Conservation (phyloP, 73 alveolate species). For the Blepharisma stoltei region DNA sequence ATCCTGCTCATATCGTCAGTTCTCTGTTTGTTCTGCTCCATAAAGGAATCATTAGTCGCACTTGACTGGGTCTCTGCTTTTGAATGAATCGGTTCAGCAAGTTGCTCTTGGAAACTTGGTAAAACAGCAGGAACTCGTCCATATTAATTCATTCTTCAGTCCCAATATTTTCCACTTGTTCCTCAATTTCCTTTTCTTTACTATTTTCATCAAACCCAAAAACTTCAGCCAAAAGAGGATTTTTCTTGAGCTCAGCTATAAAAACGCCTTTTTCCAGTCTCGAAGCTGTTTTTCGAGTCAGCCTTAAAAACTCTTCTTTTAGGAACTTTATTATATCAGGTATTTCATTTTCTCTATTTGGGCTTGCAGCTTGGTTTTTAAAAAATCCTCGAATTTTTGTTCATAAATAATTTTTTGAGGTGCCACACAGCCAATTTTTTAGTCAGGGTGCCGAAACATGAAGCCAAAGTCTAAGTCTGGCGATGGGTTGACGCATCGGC, state of each 20-base stretch:
- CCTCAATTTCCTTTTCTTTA: too few relatives aligned
- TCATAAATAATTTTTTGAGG: constrained; percentile 15
- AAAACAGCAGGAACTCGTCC: constrained; percentile 21
- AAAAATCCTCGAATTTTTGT: constrained; percentile 2
- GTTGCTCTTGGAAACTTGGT: constrained; percentile 19
- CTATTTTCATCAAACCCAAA: constrained; percentile 8
- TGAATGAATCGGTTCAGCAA: not conserved
- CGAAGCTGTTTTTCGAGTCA: not conserved
- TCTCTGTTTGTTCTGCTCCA: too few relatives aligned
- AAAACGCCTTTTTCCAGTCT: not conserved
- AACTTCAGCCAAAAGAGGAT: not conserved
- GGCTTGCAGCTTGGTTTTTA: not conserved
- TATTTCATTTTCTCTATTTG: not conserved
- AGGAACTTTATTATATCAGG: constrained; percentile 6
- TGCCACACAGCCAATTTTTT: not conserved
- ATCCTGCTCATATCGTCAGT: too few relatives aligned
- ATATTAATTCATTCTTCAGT: not conserved
- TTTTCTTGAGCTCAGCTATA: not conserved
- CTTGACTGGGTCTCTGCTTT: too few relatives aligned
- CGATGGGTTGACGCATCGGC: constrained; percentile 11
- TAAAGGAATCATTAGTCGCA: too few relatives aligned
- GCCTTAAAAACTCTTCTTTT: constrained; percentile 19
- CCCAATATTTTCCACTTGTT: constrained; percentile 15
- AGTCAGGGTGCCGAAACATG: not conserved
- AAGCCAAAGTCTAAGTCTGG: constrained; percentile 19